phyloP scores from a whole-genome alignment of 257 asterid genomes.

The Euphrasia confusa region DNA sequence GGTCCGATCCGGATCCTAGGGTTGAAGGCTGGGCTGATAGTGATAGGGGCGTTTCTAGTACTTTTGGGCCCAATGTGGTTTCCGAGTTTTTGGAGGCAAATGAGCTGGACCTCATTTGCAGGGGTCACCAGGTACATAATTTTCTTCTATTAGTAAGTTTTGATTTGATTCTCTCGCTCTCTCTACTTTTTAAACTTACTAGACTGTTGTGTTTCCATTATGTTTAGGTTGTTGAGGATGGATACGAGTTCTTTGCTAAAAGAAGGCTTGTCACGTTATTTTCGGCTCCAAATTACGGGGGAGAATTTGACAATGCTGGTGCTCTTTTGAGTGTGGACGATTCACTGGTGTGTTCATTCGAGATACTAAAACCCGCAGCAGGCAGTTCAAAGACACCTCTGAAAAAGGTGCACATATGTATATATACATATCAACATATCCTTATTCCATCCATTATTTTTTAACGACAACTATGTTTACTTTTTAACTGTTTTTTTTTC shows the following conservation, averaged over 20 bases:
- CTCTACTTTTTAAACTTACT: neutral
- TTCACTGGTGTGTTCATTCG: constrained; percentile 64
- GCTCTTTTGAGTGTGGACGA: constrained; percentile 70
- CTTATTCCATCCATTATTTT: neutral
- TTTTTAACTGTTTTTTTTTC: neutral
- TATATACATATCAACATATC: neutral
- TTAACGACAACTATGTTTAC: neutral
- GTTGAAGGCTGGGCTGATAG: constrained; percentile 67
- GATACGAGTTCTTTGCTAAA: constrained; percentile 78
- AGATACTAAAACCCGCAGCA: constrained; percentile 58
- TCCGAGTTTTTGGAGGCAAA: constrained; percentile 58
- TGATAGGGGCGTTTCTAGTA: constrained; percentile 76
- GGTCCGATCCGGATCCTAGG: constrained; percentile 77
- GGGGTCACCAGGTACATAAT: constrained; percentile 73
- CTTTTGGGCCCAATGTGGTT: constrained; percentile 70
- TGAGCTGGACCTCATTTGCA: constrained; percentile 70
- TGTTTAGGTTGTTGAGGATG: constrained; percentile 78
- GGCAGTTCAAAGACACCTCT: constrained; percentile 42
- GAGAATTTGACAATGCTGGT: constrained; percentile 78
- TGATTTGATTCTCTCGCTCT: neutral
- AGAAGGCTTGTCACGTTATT: constrained; percentile 63
- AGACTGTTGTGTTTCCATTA: neutral
- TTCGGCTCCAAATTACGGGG: constrained; percentile 79
- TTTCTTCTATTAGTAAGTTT: constrained; percentile 2
- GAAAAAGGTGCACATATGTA: constrained; percentile 45